A percentile compares a stretch with the other conserved stretches of the same genome.
Conservation (phyloP, 495 filamentous ascomycete genomes). For the Bacidia rubella region DNA sequence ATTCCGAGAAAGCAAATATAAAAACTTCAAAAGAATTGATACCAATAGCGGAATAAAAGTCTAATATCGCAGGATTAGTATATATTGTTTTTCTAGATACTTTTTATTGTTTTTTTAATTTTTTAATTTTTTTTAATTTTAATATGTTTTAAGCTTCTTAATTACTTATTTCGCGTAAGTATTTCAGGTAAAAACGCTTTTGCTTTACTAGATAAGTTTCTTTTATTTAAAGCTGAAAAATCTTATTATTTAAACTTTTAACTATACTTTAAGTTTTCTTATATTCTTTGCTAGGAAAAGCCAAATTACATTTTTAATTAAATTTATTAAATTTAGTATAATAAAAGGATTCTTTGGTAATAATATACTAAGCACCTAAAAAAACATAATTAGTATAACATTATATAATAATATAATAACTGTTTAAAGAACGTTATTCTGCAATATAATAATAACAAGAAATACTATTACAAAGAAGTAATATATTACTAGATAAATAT, state of each 20-base stretch:
- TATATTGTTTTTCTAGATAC: neutral
- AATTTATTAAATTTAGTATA: neutral
- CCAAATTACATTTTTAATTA: conserved; percentile 1
- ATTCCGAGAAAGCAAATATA: neutral
- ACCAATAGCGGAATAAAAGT: neutral
- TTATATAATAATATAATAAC: neutral
- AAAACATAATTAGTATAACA: neutral
- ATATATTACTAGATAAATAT: too few relatives aligned
- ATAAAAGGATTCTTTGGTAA: too few relatives aligned
- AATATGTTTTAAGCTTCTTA: neutral
- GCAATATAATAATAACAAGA: neutral
- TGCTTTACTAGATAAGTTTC: neutral
- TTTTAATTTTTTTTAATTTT: neutral
- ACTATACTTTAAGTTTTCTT: neutral
- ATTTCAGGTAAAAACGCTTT: too few relatives aligned
- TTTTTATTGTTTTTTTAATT: neutral
- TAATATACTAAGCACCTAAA: too few relatives aligned
- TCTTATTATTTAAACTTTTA: neutral
- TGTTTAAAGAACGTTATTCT: neutral
- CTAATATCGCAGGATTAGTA: too few relatives aligned
- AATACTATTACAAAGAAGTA: neutral
- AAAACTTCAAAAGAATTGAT: neutral
- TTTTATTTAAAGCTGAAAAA: neutral
- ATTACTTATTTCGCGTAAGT: too few relatives aligned
- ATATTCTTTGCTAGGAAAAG: neutral